Base-by-base conservation (phyloP, 2,329 filamentous ascomycete species). In the Lachnellula hyalina region DNA sequence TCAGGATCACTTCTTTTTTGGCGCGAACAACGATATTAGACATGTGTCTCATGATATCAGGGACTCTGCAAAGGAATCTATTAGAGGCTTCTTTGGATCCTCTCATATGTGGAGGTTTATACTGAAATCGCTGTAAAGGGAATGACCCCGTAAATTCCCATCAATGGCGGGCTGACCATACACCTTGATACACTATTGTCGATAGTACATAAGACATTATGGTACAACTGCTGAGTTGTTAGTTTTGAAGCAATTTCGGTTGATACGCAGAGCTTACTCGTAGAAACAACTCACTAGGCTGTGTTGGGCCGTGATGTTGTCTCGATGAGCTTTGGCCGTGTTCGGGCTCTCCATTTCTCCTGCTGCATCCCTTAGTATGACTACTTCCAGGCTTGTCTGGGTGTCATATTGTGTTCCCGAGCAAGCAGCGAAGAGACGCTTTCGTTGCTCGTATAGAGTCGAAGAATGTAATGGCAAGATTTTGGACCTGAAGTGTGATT, bases 91-190 rank as follows among this genome's bases (percentile, higher is more conserved):
- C 4, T n/a, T 14, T 47, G 14, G 21, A 2, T 40, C 23, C 25
- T 28, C 21, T 36, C 28, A 21, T 8, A 9, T 32, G 19, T 35
- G 36, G 51, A 28, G 4, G 47, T 57, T 54, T 68, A 76, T 60
- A 80, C 79, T 0, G 82, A 84, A 21, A 91, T 82, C 44, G 90
- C 78, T 0, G 85, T 86, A 59, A 91, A 68, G 0, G 86, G 87
- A 11, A 86, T 71, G 0, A 80, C 80, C 2, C 87, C 88, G 55
- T 74, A 76, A 59, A 77, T 81, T 49, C 83, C 83, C 67, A 79
- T 75, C 51, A 85, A 69, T 25, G 77, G 76, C 12, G 83, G 83
- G 15, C 76, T 84, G 41, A 83, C 78, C 23, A 80, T 72, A 65
- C 69, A 71, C 2, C 67, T 66, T 4, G 70, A 71, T 61, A 73